phyloP scores from a whole-genome alignment of 2,329 filamentous ascomycete genomes.

The Calycina herbarum region DNA sequence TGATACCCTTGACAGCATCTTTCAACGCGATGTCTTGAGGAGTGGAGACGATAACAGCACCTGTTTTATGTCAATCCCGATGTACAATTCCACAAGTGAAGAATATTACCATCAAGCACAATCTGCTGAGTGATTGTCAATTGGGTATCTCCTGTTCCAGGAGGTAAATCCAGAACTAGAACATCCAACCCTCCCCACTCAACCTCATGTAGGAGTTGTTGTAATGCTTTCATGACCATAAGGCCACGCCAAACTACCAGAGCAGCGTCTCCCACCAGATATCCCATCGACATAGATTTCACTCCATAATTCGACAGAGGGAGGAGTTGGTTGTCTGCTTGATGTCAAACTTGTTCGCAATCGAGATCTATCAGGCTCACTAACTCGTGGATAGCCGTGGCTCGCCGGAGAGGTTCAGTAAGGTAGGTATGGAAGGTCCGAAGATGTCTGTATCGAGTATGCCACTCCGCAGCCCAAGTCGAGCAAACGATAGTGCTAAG shows the following conservation, averaged over 20 bases:
- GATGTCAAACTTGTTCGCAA: constrained; percentile 28
- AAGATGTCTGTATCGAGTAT: constrained; percentile 97
- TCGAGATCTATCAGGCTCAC: constrained; percentile 35
- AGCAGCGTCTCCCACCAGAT: constrained; percentile 75
- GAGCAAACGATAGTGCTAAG: constrained; percentile 81
- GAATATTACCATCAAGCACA: constrained; percentile 69
- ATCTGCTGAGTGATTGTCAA: constrained; percentile 96
- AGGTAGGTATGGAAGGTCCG: constrained; percentile 88
- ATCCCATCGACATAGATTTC: constrained; percentile 99
- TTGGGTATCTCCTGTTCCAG: constrained; percentile 93
- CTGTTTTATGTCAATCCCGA: constrained; percentile 41
- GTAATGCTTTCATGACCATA: constrained; percentile 97
- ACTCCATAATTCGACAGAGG: constrained; percentile 93
- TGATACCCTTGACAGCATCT: constrained; percentile 87
- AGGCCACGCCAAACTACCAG: constrained; percentile 93
- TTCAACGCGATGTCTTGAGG: constrained; percentile 91
- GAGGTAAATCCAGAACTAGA: constrained; percentile 86
- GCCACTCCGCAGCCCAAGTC: constrained; percentile 76
- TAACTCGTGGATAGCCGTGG: constrained; percentile 72
- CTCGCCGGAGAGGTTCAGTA: constrained; percentile 79
- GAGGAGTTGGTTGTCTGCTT: constrained; percentile 72
- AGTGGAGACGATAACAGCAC: constrained; percentile 84
- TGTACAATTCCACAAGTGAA: constrained; percentile 8
- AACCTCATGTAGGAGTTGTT: constrained; percentile 92
- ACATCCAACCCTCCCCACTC: constrained; percentile 90